A percentile compares a stretch with the other conserved stretches of the same genome.
Evolutionary conservation across 179 eudicot genomes (phyloP).

Genomic region (Kewa caespitosa): DNA sequence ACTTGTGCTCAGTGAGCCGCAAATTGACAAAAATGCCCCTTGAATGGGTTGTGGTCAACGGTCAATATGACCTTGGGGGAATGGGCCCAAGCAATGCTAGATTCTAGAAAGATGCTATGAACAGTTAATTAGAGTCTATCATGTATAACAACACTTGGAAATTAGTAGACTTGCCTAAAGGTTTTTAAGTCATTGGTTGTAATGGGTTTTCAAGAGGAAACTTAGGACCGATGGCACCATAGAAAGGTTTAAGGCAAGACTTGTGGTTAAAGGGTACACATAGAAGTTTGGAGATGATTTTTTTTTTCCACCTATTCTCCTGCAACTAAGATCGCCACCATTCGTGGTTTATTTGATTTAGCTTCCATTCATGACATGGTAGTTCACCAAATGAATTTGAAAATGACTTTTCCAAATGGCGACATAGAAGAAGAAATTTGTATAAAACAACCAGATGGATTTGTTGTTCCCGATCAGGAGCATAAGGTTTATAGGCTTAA

Average conservation of each 20-base stretch:
- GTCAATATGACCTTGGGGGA: too few relatives aligned
- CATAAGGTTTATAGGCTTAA: neutral
- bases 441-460: neutral
- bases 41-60: too few relatives aligned
- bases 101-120: neutral
- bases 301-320: neutral
- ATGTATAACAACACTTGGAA: neutral
- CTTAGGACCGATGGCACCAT: neutral
- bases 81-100: too few relatives aligned
- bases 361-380: too few relatives aligned
- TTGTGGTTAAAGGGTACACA: neutral
- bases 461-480: neutral
- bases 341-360: neutral
- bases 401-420: neutral
- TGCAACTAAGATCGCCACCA: slow-evolving; percentile 9
- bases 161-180: neutral
- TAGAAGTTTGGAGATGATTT: neutral
- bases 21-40: too few relatives aligned
- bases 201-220: neutral
- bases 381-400: slow-evolving; percentile 1
- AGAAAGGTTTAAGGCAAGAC: neutral
- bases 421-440: neutral
- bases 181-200: neutral
- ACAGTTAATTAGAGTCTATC: neutral
- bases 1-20: too few relatives aligned